phyloP scores from a whole-genome alignment of 2,329 filamentous ascomycete species.

The Grosmannia huntii region DNA sequence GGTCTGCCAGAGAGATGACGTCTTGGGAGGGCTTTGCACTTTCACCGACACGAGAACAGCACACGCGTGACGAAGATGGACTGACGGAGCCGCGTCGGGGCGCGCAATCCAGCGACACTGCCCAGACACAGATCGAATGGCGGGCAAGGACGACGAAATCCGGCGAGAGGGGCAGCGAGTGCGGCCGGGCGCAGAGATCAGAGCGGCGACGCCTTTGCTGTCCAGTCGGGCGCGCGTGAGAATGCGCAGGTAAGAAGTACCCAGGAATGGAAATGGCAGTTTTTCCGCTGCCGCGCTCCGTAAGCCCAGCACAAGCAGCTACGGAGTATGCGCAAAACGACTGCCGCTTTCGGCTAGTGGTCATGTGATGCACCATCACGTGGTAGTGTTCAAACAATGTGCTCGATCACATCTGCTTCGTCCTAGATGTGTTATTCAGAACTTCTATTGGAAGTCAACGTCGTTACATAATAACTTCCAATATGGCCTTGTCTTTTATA shows the following conservation, averaged over 20 bases:
- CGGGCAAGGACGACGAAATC: background rate
- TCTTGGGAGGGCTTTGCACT: too few species aligned
- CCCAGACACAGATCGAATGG: background rate
- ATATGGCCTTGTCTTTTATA: too few species aligned
- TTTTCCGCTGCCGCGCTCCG: background rate
- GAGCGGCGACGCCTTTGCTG: background rate
- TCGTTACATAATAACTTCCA: too few species aligned
- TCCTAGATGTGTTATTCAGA: too few species aligned
- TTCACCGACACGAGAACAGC: too few species aligned
- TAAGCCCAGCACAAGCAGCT: background rate
- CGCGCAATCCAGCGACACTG: background rate
- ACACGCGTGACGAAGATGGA: too few species aligned
- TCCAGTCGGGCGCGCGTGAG: background rate
- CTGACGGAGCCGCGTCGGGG: too few species aligned
- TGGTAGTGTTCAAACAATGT: too few species aligned
- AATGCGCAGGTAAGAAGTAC: background rate
- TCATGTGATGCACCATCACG: background rate
- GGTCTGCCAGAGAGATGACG: background rate
- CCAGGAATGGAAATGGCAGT: background rate
- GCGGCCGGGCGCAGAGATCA: background rate
- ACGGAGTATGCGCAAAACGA: background rate
- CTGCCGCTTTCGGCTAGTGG: background rate
- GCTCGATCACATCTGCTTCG: too few species aligned
- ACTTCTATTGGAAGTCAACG: too few species aligned
- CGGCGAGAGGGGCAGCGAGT: background rate